These are phyloP conservation scores for Nephelium lappaceum DNA, from an alignment of 345 rosid species.

Conservation along the genomic window DNA sequence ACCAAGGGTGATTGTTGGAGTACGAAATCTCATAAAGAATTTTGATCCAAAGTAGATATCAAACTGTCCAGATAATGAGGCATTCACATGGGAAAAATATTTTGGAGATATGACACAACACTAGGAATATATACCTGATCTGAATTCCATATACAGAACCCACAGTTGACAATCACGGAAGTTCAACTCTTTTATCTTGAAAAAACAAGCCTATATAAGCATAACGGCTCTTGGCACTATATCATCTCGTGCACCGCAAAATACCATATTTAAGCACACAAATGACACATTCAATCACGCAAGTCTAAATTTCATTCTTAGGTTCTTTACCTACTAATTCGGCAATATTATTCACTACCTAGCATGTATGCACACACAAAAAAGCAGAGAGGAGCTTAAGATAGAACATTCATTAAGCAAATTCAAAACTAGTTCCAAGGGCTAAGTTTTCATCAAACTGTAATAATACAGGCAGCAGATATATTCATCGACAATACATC, in stretches of 20 bases:
- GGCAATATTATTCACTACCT: not conserved
- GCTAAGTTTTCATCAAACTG: not conserved
- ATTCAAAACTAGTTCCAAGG: not conserved
- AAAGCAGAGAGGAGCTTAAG: not conserved
- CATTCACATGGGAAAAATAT: constrained; percentile 3
- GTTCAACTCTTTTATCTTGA: not conserved
- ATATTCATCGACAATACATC: not conserved
- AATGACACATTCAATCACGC: not conserved
- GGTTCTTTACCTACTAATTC: not conserved
- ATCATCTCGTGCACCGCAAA: not conserved
- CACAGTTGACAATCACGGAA: not conserved
- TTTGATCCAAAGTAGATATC: not conserved
- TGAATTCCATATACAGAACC: not conserved
- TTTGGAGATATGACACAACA: not conserved
- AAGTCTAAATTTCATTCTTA: not conserved
- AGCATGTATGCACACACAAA: not conserved
- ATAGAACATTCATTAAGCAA: not conserved
- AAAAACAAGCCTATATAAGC: not conserved
- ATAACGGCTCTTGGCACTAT: not conserved
- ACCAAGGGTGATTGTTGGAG: not conserved
- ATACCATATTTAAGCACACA: not conserved
- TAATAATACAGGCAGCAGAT: not conserved
- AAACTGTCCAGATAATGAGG: not conserved
- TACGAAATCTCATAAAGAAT: not conserved
- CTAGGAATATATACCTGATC: not conserved